Conservation (phyloP, 441 rosid species). For the Euphorbia schlechtendalii region DNA sequence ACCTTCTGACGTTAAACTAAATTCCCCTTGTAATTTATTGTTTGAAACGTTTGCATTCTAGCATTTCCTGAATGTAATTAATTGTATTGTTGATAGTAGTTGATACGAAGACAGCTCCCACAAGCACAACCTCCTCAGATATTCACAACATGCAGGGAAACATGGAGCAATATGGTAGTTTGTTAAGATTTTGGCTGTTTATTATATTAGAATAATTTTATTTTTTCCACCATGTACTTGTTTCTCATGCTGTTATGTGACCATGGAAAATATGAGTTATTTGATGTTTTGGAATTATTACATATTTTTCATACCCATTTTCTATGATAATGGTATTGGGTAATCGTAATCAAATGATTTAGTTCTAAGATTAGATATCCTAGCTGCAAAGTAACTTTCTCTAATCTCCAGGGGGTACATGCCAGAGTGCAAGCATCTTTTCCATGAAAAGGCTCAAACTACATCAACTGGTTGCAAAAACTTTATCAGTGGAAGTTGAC, state of each 20-base stretch:
- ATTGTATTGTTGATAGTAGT: conserved; percentile 18
- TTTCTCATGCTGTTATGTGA: not conserved
- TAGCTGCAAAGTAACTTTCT: conserved; percentile 3
- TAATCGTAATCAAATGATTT: not conserved
- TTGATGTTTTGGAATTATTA: not conserved
- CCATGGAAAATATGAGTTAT: not conserved
- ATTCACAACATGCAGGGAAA: conserved; percentile 21
- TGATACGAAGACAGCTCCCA: conserved; percentile 21
- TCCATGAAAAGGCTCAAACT: conserved; percentile 47
- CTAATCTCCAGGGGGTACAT: conserved; percentile 33
- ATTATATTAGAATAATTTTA: conserved; percentile 1
- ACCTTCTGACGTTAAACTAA: not conserved
- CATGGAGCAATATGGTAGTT: conserved; percentile 16
- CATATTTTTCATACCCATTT: not conserved
- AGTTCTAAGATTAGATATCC: not conserved
- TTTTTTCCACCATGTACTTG: not conserved
- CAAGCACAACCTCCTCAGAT: conserved; percentile 24
- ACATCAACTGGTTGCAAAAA: conserved; percentile 38
- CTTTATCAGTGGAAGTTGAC: conserved; percentile 37
- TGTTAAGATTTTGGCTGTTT: conserved; percentile 20
- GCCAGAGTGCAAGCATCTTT: conserved; percentile 36
- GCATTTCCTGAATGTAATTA: conserved; percentile 6
- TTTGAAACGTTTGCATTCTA: not conserved
- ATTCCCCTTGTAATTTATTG: not conserved
- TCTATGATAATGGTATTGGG: not conserved